Evolutionary conservation across 176 grass and related monocot species (phyloP), one percentile per base, ranked within the genome.

Genomic region (Leersia perrieri): DNA sequence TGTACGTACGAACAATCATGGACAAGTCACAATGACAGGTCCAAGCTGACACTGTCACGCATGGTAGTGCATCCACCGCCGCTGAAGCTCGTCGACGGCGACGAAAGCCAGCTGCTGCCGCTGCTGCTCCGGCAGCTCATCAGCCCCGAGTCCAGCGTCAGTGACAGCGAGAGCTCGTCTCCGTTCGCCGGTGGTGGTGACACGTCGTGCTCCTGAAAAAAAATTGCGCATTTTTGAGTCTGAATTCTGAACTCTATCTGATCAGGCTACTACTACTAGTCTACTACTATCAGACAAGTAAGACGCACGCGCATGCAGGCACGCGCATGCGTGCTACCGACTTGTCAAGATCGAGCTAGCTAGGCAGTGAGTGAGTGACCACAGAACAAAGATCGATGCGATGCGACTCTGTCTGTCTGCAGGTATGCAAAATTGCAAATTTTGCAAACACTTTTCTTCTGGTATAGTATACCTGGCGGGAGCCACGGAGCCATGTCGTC

Each of bases 11-110:
- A 9, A 9, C 49, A 53, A 22, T n/a, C 49, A 8, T 53, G 49
- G 45, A 53, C 49, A 53, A 72, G 33, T 39, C 77, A 86, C 73
- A 90, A 72, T 22, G 83, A 60, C 38, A 90, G 83, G 60, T 90
- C 83, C 83, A 90, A 77, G 72, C 70, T 78, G 25, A 86, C 34
- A 0, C 61, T 60, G 34, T 6, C 11, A 11, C 1, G 49, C 49
- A 53, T 9, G 49, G 49, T 20, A 9, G 16, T 4, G 47, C 5
- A 14, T 51, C 47, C 47, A 39, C 39, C 62, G 42, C 60, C 45
- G 65, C 64, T 3, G 1, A 10, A 49, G 9, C 72, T 76, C 72
- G 72, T 35, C 69, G 70, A 57, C 63, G 70, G 28, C 81, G 71
- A 77, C 74, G 80, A 39, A 11, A 82, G 33, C 42, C 79, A 49